These are phyloP conservation scores for Mollisiaceae sp. DNA, from an alignment of 2,329 filamentous ascomycete genomes.

Conservation along the genomic window DNA sequence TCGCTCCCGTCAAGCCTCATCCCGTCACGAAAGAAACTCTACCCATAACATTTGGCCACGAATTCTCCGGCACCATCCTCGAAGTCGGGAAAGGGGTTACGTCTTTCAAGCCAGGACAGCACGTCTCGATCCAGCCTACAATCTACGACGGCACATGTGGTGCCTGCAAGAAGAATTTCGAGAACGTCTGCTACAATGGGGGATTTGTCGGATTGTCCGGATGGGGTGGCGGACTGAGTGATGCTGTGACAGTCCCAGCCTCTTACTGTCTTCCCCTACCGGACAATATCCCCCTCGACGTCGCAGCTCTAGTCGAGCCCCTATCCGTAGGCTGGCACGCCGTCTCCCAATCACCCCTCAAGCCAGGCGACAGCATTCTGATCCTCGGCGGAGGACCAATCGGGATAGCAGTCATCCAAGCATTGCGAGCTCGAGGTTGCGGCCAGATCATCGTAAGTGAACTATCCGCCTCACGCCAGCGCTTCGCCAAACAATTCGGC, in stretches of 20 bases:
- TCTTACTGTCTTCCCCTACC: conserved; percentile 56
- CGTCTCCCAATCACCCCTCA: conserved; percentile 54
- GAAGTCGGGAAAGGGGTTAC: conserved; percentile 59
- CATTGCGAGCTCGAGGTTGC: conserved; percentile 58
- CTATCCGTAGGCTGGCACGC: conserved; percentile 70
- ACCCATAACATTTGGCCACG: conserved; percentile 67
- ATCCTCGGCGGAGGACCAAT: conserved; percentile 68
- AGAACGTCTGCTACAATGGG: conserved; percentile 63
- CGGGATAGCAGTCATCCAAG: conserved; percentile 63
- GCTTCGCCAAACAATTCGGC: conserved; percentile 58
- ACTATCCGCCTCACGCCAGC: conserved; percentile 54
- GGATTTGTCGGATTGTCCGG: conserved; percentile 56
- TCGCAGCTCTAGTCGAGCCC: conserved; percentile 66
- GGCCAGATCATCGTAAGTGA: conserved; percentile 63
- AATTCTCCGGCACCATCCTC: conserved; percentile 64
- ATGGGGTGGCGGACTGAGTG: conserved; percentile 59
- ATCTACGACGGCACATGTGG: conserved; percentile 61
- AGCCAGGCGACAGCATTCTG: conserved; percentile 53
- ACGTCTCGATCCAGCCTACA: conserved; percentile 64
- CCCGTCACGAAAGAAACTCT: conserved; percentile 60
- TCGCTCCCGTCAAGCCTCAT: conserved; percentile 58
- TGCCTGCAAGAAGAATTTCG: conserved; percentile 56
- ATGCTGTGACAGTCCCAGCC: conserved; percentile 57
- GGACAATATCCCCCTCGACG: conserved; percentile 55
- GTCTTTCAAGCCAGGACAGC: conserved; percentile 57